These are phyloP conservation scores for Ascochyta viciae-villosae DNA, from an alignment of 2,329 filamentous ascomycete genomes.

Conservation along the genomic window DNA sequence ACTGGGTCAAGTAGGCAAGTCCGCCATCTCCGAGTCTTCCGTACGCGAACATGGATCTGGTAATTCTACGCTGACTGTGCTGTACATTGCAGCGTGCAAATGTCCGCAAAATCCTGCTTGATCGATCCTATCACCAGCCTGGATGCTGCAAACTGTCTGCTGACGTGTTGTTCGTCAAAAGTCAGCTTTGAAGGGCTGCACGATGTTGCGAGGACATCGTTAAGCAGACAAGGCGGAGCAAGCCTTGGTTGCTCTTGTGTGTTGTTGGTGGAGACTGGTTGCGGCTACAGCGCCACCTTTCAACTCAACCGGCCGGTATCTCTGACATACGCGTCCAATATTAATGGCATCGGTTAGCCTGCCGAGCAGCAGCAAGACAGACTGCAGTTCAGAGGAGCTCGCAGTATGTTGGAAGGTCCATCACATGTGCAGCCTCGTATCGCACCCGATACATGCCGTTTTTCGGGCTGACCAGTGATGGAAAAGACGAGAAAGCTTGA, in stretches of 20 bases:
- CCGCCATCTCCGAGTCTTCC: background rate
- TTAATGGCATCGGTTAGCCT: background rate
- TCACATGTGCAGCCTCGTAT: slow-evolving; percentile 6
- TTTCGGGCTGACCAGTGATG: background rate
- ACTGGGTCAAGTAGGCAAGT: background rate
- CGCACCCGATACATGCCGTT: background rate
- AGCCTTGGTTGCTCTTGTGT: background rate
- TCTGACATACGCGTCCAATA: background rate
- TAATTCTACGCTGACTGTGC: slow-evolving; percentile 15
- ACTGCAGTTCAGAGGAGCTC: slow-evolving; percentile 7
- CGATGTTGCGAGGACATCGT: background rate
- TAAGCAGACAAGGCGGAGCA: background rate
- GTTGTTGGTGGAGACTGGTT: background rate
- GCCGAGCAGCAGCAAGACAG: background rate
- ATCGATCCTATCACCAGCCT: background rate
- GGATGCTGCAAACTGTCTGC: background rate
- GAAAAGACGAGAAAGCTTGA: slow-evolving; percentile 2
- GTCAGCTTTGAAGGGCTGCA: slow-evolving; percentile 4
- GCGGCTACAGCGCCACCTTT: background rate
- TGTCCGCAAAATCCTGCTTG: slow-evolving; percentile 1
- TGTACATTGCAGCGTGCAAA: slow-evolving; percentile 5
- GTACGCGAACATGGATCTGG: background rate
- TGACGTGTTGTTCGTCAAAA: slow-evolving; percentile 4
- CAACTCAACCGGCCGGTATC: background rate
- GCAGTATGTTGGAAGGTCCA: background rate